Evolutionary conservation across 257 asterid genomes (phyloP), one percentile per base, ranked within the genome.

Genomic region (Solanum dulcamara): DNA sequence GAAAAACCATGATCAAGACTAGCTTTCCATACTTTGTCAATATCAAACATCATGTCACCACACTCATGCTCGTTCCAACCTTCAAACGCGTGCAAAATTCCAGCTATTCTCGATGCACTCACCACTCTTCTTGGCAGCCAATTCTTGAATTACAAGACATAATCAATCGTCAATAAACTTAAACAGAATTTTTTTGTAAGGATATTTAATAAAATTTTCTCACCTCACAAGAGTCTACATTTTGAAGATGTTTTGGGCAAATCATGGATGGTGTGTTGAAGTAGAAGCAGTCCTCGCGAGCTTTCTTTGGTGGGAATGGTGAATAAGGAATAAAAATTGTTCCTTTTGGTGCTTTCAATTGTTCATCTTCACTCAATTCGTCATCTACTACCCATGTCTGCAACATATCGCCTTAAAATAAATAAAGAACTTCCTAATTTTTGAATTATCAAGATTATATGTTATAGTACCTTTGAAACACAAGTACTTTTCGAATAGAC

Each of bases 91-190:
- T 96, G 99, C 79, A 96, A 7, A 74, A 94, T 91, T 92, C 71
- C 71, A 12, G 71, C 71, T 62, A 62, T 28, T 62, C 71, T 62
- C 37, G 20, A 62, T 13, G 71, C 90, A 59, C 99, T 95, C 92
- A 93, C 86, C 84, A 91, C 98, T 85, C 98, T 88, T 79, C 98
- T 90, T 3, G 95, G 96, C 91, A 96, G 42, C 99, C 99, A 94
- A 60, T 96, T 96, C 99, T 96, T 92, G 18, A 32, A 18, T 84
- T 87, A 33, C 18, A 62, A 62, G 6, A 66, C 28, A 33, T 4
- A 33, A 35, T 35, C 17, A 35, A 18, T 33, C 28, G 24, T 68
- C 15, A 33, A 35, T 35, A 10, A 38, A 37, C 10, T 17, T 50
- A 11, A 59, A 7, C 24, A 17, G 35, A 80, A 10, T 20, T 9